Evolutionary conservation across 2,329 filamentous ascomycete genomes (phyloP), one percentile per base, ranked within the genome.

Genomic region (Aureobasidium sp.): DNA sequence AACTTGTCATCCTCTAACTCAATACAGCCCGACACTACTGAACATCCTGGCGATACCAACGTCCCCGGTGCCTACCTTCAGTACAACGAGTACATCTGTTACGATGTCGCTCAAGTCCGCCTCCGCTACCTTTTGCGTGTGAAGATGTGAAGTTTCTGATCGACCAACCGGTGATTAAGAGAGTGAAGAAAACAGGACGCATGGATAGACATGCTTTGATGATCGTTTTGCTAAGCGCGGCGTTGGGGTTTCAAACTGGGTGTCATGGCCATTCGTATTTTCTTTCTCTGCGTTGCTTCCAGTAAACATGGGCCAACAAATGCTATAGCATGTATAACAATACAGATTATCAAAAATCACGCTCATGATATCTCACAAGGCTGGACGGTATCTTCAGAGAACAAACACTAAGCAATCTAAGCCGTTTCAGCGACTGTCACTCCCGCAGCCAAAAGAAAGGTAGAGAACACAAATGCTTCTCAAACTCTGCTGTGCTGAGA

Each of bases 81-180:
- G 53, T 90, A 90, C 74, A 90, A 90, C 68, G 87, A 90, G 74
- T 90, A 85, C 70, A 89, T 90, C 63, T 79, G 79, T 55, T 90
- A 90, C 67, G 81, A 90, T 64, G 75, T 88, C 3, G 77, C 84
- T 0, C 87, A 90, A 70, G 80, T 90, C 35, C 84, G 84, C 45
- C 76, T 90, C 5, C 81, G 87, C 5, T 90, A 90, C 67, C 76
- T 90, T 4, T 80, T 90, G 68, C 80, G 83, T 6, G 82, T 89
- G 50, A 79, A 78, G 60, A 69, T 70, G 65, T 61, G 68, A 65
- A 21, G 23, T 2, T n/a, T n/a, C 6, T 25, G 9, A 43, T 25
- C 15, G 11, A 43, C 4, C 15, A 29, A 29, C 27, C 27, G 27
- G 27, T 17, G 7, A n/a, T 10, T 2, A 17, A 45, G 21, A 45